phyloP scores from a whole-genome alignment of 805 yeast genomes.

The Teunomyces kruisii region DNA sequence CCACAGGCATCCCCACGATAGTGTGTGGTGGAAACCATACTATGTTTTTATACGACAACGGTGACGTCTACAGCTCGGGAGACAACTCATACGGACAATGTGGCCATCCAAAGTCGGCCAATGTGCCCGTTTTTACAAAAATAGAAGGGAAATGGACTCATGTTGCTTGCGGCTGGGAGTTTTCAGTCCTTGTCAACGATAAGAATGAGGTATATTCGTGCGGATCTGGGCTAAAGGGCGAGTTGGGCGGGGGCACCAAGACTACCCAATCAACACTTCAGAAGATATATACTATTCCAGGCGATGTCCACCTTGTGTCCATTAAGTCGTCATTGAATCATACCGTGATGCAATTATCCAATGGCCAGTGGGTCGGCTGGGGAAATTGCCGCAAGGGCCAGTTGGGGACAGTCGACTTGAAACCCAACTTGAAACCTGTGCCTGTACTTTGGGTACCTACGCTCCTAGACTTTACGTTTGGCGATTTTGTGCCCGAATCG shows the following conservation, averaged over 20 bases:
- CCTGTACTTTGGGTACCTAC: constrained; percentile 24
- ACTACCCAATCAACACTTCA: constrained; percentile 9
- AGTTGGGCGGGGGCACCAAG: constrained; percentile 58
- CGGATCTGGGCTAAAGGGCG: constrained; percentile 75
- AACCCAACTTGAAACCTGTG: constrained; percentile 12
- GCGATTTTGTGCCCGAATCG: constrained; percentile 2
- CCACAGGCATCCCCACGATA: constrained; percentile 27
- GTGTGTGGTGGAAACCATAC: constrained; percentile 91
- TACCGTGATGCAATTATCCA: constrained; percentile 34
- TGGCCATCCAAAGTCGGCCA: constrained; percentile 23
- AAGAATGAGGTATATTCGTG: constrained; percentile 45
- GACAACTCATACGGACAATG: constrained; percentile 57
- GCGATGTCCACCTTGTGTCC: constrained; percentile 6
- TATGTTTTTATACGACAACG: constrained; percentile 52
- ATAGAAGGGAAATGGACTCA: constrained; percentile 38
- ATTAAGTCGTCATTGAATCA: constrained; percentile 47
- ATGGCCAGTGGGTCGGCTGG: constrained; percentile 60
- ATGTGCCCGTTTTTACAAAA: constrained; percentile 15
- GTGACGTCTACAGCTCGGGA: constrained; percentile 60
- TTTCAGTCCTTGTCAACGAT: constrained; percentile 48
- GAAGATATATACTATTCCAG: constrained; percentile 4
- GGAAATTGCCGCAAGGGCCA: constrained; percentile 69
- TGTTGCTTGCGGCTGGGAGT: constrained; percentile 82
- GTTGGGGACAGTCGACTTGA: constrained; percentile 21
- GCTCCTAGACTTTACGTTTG: constrained; percentile 14